Evolutionary conservation across 1,284 basidiomycete genomes (phyloP).

Genomic region (Vanrija sp.): DNA sequence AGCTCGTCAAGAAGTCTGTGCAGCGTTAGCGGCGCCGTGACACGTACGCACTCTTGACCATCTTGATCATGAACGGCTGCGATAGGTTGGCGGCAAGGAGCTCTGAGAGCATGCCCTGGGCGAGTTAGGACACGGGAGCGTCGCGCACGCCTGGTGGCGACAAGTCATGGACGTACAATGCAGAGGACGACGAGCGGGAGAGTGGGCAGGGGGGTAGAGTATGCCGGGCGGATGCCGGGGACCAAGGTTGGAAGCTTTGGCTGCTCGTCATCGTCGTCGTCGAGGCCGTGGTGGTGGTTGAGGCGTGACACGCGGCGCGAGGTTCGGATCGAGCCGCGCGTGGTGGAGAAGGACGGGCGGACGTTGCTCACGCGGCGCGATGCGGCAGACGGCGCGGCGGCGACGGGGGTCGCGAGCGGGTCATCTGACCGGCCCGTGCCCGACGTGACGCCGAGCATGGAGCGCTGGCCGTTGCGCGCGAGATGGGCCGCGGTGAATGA

Average conservation of each 20-base stretch:
- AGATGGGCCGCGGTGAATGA: neutral
- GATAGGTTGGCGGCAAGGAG: slow-evolving; percentile 87
- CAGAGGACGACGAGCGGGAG: slow-evolving; percentile 87
- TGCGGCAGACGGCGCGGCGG: neutral
- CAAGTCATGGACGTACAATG: slow-evolving; percentile 59
- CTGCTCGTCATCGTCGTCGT: slow-evolving; percentile 24
- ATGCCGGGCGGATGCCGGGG: slow-evolving; percentile 48
- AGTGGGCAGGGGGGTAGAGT: slow-evolving; percentile 71
- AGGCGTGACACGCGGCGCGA: slow-evolving; percentile 9
- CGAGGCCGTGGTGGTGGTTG: neutral
- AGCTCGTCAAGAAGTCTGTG: slow-evolving; percentile 17
- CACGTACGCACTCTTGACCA: slow-evolving; percentile 70
- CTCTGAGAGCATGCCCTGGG: slow-evolving; percentile 83
- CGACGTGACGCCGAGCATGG: slow-evolving; percentile 3
- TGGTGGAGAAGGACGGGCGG: slow-evolving; percentile 11
- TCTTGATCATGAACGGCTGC: slow-evolving; percentile 81
- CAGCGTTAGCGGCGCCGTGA: slow-evolving; percentile 16
- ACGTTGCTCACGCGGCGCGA: neutral
- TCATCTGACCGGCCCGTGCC: neutral
- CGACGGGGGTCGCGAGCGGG: neutral
- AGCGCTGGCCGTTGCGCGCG: slow-evolving; percentile 1
- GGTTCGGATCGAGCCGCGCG: slow-evolving; percentile 4
- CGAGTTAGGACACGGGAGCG: neutral
- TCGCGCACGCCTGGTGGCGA: neutral
- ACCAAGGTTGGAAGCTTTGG: slow-evolving; percentile 45